Evolutionary conservation across 2,329 filamentous ascomycete genomes (phyloP).

Genomic region (Onygenales sp.): DNA sequence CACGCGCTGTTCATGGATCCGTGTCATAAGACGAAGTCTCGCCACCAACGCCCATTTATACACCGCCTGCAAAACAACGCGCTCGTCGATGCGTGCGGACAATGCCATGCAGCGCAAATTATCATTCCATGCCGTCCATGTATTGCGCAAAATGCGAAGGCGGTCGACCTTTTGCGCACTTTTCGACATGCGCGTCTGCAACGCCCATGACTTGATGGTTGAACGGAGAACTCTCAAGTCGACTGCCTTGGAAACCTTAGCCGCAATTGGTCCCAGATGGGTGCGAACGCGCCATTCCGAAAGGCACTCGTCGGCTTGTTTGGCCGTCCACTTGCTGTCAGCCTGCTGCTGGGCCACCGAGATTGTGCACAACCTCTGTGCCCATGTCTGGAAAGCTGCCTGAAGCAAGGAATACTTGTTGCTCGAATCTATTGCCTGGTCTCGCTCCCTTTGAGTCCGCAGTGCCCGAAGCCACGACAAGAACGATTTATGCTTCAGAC

Average conservation of each 20-base stretch:
- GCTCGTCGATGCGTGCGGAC: constrained; percentile 44
- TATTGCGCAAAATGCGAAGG: constrained; percentile 45
- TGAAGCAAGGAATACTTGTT: constrained; percentile 20
- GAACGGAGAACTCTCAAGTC: constrained; percentile 37
- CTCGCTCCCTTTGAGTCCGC: constrained; percentile 29
- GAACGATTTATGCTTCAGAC: constrained; percentile 31
- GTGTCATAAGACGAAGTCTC: constrained; percentile 30
- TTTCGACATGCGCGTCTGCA: constrained; percentile 33
- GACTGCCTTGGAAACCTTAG: constrained; percentile 35
- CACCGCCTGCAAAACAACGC: constrained; percentile 45
- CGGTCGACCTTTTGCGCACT: constrained; percentile 43
- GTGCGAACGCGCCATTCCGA: constrained; percentile 34
- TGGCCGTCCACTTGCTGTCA: constrained; percentile 21
- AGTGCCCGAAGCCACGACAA: constrained; percentile 32
- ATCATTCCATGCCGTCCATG: constrained; percentile 55
- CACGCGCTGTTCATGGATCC: constrained; percentile 30
- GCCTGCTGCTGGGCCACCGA: constrained; percentile 21
- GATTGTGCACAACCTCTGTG: constrained; percentile 22
- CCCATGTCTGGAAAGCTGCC: constrained; percentile 25
- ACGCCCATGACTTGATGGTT: constrained; percentile 42
- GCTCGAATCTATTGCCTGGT: constrained; percentile 27
- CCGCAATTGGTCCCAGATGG: constrained; percentile 32
- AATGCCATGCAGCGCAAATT: constrained; percentile 46
- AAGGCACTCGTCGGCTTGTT: constrained; percentile 27
- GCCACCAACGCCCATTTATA: constrained; percentile 54